Base-by-base conservation (phyloP, 345 rosid species). In the Stellera chamaejasme region DNA sequence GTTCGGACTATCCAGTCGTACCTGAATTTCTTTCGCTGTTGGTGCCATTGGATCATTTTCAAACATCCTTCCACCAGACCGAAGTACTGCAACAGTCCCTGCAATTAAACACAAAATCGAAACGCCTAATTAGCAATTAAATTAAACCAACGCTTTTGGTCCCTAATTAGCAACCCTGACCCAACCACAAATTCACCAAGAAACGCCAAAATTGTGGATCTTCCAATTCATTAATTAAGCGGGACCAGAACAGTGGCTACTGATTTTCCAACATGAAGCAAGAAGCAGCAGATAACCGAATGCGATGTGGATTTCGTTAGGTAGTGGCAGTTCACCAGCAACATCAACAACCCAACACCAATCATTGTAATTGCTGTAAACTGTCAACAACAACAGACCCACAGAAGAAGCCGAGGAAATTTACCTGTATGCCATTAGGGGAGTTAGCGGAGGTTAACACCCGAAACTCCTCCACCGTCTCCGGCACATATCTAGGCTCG, bases 1-100 rank as follows among this genome's bases (percentile, higher is more conserved):
- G 99, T 82, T 7, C 99, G 90, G 67, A 93, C 64, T 53, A 89
- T 79, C 99, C 99, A 93, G 52, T 89, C 90, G 64, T 89, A 93
- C 0, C 67, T 79, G 78, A 93, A 78, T 47, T 79, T 78, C 10
- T 76, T 39, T 2, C 52, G 73, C 9, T 13, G 27, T 62, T 93
- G 95, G 72, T 82, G 69, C 10, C 82, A 56, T 12, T 76, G 61
- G 45, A 93, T 83, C 88, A 87, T 73, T 5, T 68, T 61, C 10
- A 93, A 72, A 50, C 99, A 87, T 0, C 97, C 97, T 54, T 93
- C 87, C 2, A 89, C 99, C 5, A 93, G 77, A 32, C 71, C 70
- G 69, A 93, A 93, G 67, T 93, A 93, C 16, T 87, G 99, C 25
- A 87, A 70, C 7, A 87, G 79, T 5, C 99, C 99, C 97, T 93